Evolutionary conservation across 495 filamentous ascomycete species (phyloP), one percentile per base, ranked within the genome.

Genomic region (Viridothelium virens): DNA sequence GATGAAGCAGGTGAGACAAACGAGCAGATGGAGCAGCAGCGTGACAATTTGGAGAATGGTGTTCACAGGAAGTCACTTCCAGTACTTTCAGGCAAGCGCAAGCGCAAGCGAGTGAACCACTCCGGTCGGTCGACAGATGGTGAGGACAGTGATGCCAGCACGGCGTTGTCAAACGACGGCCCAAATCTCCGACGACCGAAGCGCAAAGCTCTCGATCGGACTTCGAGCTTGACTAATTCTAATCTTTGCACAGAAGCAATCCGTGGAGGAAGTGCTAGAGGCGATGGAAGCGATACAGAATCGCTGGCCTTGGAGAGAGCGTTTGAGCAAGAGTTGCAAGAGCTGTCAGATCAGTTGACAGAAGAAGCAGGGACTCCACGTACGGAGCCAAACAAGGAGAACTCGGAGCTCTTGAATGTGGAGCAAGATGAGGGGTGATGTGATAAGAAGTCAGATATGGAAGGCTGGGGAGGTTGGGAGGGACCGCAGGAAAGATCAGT

Each of bases 141-240:
- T 3, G 71, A 72, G 25, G 72, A 71, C 33, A 67, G 65, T 16
- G 70, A 67, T 4, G 70, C 66, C 1, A 70, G 67, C 16, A 48
- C 39, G 25, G 70, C 38, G 38, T 68, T 76, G 79, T 10, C 79
- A 77, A 34, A 72, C 7, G 38, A 31, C 31, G 78, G 37, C 76
- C 83, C 50, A 76, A 79, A 62, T 78, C 78, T 75, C 75, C 56
- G 79, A 75, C 65, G 77, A 75, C 46, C 67, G 72, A 79, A 74
- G 76, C 78, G 67, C 72, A 76, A 71, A 69, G 76, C 66, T 62
- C 56, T 71, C 70, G 75, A 63, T 63, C 70, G 68, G 33, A 76
- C 76, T 31, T 72, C 71, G 16, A 83, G 80, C 25, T 70, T 86
- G 53, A 76, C 72, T 18, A 76, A 75, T 59, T 70, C n/a, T n/a